Percentiles rank a stretch among this genome's conserved stretches.
phyloP scores from a whole-genome alignment of 306 rosid genomes.

The Vigna trinervia region DNA sequence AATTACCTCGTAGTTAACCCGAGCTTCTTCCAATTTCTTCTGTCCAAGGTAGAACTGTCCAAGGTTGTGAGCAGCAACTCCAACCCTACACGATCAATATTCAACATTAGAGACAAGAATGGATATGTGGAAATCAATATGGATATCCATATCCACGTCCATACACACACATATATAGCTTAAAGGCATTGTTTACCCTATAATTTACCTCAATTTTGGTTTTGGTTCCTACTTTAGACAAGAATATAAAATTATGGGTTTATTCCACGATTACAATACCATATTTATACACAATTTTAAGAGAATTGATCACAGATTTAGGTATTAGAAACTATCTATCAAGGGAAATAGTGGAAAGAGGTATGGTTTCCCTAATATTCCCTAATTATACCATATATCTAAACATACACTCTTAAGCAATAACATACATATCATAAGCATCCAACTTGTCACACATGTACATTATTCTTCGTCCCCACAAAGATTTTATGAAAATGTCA shows the following conservation, averaged over 20 bases:
- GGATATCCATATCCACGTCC: not conserved
- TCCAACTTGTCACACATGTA: not conserved
- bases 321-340: not conserved
- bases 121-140: not conserved
- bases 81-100: slow-evolving; percentile 66
- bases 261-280: not conserved
- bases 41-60: slow-evolving; percentile 83
- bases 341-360: not conserved
- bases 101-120: slow-evolving; percentile 15
- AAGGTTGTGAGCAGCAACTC: slow-evolving; percentile 83
- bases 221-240: not conserved
- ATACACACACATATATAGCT: not conserved
- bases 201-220: not conserved
- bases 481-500: not conserved
- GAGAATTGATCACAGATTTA: not conserved
- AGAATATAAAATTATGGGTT: not conserved
- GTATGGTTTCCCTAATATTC: not conserved
- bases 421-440: not conserved
- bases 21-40: slow-evolving; percentile 76
- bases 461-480: not conserved
- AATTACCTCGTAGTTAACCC: slow-evolving; percentile 70
- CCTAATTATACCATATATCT: not conserved
- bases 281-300: not conserved
- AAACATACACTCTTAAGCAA: not conserved
- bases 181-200: not conserved